Evolutionary conservation across 2,329 filamentous ascomycete species (phyloP).

Genomic region (Coleophoma crateriformis): DNA sequence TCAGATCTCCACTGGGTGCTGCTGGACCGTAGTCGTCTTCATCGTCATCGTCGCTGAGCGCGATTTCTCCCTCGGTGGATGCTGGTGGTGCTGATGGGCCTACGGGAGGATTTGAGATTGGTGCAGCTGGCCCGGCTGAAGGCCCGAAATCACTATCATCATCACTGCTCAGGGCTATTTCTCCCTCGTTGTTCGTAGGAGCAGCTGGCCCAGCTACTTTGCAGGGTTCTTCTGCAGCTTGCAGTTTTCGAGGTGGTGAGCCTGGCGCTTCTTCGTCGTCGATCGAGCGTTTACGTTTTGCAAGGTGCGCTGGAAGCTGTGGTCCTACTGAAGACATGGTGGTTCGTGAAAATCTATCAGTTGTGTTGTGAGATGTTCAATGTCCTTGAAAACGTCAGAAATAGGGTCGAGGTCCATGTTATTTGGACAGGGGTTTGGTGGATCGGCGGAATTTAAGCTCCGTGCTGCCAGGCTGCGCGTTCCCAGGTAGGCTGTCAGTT

Average conservation of each 20-base stretch:
- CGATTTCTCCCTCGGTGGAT: conserved; percentile 35
- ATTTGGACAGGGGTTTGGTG: neutral
- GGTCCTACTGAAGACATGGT: conserved; percentile 49
- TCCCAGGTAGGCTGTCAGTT: neutral
- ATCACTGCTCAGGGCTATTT: conserved; percentile 39
- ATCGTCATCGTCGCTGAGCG: conserved; percentile 32
- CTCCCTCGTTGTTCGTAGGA: conserved; percentile 34
- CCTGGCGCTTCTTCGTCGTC: conserved; percentile 28
- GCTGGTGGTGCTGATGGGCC: conserved; percentile 29
- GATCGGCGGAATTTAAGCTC: neutral
- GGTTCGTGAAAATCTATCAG: neutral
- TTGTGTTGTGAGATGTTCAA: conserved; percentile 4
- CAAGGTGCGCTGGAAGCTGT: conserved; percentile 59
- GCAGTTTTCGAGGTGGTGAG: conserved; percentile 40
- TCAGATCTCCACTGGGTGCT: neutral
- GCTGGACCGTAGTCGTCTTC: conserved; percentile 15
- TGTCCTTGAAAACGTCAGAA: neutral
- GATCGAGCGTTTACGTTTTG: conserved; percentile 55
- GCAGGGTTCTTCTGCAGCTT: conserved; percentile 16
- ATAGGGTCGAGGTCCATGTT: neutral
- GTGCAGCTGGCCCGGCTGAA: conserved; percentile 7
- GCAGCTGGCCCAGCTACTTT: conserved; percentile 18
- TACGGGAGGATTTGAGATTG: conserved; percentile 24
- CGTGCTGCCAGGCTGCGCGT: neutral
- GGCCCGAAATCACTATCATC: conserved; percentile 29